Evolutionary conservation across 225 moss, liverwort and hornwort species (phyloP).

Genomic region (Polytrichum commune): DNA sequence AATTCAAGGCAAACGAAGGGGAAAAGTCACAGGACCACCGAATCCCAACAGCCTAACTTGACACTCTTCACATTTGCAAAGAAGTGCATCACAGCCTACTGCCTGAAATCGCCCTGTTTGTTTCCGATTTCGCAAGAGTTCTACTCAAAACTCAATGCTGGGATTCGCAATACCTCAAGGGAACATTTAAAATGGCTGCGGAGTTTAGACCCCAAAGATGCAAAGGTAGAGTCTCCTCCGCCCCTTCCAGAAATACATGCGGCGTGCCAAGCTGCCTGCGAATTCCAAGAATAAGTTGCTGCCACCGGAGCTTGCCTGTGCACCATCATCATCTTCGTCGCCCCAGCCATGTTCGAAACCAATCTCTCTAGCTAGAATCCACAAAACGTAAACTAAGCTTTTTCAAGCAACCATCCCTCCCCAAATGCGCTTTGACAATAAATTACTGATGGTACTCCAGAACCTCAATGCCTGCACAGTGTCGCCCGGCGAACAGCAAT

Average conservation of each 20-base stretch:
- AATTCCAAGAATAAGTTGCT: slow-evolving; percentile 20
- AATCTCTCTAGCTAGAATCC: background rate
- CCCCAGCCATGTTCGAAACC: slow-evolving; percentile 11
- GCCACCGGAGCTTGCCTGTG: slow-evolving; percentile 1
- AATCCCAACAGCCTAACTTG: background rate
- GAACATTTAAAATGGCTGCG: slow-evolving; percentile 10
- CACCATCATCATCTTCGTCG: slow-evolving; percentile 33
- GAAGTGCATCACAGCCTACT: background rate
- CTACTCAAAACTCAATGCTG: background rate
- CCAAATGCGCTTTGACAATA: too few relatives aligned
- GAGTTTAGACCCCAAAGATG: slow-evolving; percentile 12
- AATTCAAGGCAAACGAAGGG: background rate
- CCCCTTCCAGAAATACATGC: slow-evolving; percentile 7
- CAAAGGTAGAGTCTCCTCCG: slow-evolving; percentile 1
- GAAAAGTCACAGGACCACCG: background rate
- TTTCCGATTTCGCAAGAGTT: background rate
- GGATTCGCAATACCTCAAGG: slow-evolving; percentile 18
- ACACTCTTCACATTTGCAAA: too few relatives aligned
- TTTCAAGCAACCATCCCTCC: too few relatives aligned
- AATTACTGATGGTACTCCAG: too few relatives aligned
- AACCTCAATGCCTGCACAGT: too few relatives aligned
- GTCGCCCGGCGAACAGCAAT: too few relatives aligned
- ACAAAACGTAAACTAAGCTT: background rate
- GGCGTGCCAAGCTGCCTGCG: slow-evolving; percentile 10
- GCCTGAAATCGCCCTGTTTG: background rate